A percentile compares a stretch with the other conserved stretches of the same genome.
Conservation (phyloP, 805 yeast genomes). For the Kregervanrija fluxuum region DNA sequence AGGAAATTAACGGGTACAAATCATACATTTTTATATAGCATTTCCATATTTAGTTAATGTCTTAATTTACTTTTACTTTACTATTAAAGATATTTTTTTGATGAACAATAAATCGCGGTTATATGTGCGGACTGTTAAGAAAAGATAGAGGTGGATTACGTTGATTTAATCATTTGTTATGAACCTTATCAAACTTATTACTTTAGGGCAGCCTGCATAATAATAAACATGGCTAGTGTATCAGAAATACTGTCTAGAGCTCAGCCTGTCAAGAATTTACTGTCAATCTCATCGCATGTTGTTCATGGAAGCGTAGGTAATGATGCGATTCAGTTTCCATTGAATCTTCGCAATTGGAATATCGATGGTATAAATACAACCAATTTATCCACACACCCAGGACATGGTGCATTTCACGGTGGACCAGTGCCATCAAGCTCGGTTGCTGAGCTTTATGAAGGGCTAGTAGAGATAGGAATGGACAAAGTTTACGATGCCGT, state of each 20-base stretch:
- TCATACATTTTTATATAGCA: too few species aligned
- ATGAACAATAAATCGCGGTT: too few species aligned
- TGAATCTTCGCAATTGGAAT: conserved; percentile 86
- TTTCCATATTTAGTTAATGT: too few species aligned
- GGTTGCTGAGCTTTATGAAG: conserved; percentile 44
- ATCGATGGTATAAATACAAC: conserved; percentile 87
- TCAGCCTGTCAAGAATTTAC: conserved; percentile 21
- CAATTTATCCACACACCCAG: conserved; percentile 88
- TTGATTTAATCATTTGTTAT: neutral
- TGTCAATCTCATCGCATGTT: conserved; percentile 82
- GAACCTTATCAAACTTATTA: too few species aligned
- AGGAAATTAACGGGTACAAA: too few species aligned
- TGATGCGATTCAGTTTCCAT: conserved; percentile 82
- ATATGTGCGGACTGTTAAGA: too few species aligned
- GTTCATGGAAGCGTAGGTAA: conserved; percentile 96
- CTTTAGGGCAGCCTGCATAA: too few species aligned
- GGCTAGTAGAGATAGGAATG: conserved; percentile 38
- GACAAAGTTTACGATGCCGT: conserved; percentile 54
- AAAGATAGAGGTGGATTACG: neutral
- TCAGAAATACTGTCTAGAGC: neutral
- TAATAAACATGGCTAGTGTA: neutral
- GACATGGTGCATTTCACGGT: conserved; percentile 68
- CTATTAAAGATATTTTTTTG: too few species aligned
- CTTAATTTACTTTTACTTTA: too few species aligned
- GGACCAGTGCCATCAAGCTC: conserved; percentile 37